These are phyloP conservation scores for Aspergillus fijiensis DNA, from an alignment of 2,329 filamentous ascomycete species.

Conservation along the genomic window DNA sequence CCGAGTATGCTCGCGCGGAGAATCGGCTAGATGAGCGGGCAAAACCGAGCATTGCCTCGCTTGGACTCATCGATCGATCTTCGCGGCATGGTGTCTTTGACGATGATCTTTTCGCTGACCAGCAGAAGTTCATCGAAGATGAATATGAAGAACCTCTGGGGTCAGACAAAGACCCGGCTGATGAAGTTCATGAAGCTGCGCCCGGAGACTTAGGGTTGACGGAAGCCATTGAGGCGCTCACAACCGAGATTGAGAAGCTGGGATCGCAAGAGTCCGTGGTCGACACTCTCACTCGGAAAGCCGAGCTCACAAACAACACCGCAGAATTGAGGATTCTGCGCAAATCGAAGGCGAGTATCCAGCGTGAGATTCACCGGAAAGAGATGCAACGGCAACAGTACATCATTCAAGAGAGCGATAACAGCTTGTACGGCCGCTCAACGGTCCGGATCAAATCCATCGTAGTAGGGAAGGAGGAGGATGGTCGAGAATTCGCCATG, in stretches of 20 bases:
- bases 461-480: constrained; percentile 86
- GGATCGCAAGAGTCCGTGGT: constrained; percentile 85
- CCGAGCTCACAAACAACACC: constrained; percentile 94
- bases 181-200: constrained; percentile 89
- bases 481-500: constrained; percentile 88
- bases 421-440: constrained; percentile 89
- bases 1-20: constrained; percentile 55
- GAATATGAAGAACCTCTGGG: constrained; percentile 73
- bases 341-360: constrained; percentile 90
- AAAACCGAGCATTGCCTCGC: constrained; percentile 84
- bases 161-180: constrained; percentile 63
- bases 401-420: constrained; percentile 95
- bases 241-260: constrained; percentile 85
- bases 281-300: constrained; percentile 87
- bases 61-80: constrained; percentile 84
- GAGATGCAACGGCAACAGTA: constrained; percentile 97
- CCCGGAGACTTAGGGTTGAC: constrained; percentile 90
- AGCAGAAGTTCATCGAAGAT: constrained; percentile 76
- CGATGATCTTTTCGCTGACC: constrained; percentile 88
- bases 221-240: constrained; percentile 87
- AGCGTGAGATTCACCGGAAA: constrained; percentile 88
- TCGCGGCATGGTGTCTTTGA: constrained; percentile 92
- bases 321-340: constrained; percentile 87
- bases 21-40: constrained; percentile 50
- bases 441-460: constrained; percentile 88